A percentile compares a stretch with the other conserved stretches of the same genome.
Conservation (phyloP, 2,329 filamentous ascomycete species). For the Diaporthe destruens region DNA sequence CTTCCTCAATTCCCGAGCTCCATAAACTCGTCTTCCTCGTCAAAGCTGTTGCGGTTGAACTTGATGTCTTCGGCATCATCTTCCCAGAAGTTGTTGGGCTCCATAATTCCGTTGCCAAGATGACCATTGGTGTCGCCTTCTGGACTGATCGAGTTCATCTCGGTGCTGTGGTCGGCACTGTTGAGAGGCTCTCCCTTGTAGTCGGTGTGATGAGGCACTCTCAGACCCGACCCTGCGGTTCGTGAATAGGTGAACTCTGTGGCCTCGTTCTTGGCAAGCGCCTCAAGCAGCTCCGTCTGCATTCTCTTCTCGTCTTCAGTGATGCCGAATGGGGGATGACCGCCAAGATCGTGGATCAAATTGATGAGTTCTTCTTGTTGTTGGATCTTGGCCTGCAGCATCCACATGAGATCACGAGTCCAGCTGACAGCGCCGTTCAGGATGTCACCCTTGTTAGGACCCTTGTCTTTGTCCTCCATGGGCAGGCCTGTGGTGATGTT, state of each 20-base stretch:
- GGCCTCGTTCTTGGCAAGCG: slow-evolving; percentile 83
- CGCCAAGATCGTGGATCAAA: slow-evolving; percentile 78
- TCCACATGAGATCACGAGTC: slow-evolving; percentile 98
- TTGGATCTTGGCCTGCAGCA: slow-evolving; percentile 88
- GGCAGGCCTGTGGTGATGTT: slow-evolving; percentile 94
- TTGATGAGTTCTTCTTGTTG: slow-evolving; percentile 90
- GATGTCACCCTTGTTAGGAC: slow-evolving; percentile 98
- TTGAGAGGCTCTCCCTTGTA: slow-evolving; percentile 83
- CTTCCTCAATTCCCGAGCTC: slow-evolving; percentile 64
- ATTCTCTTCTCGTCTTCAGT: slow-evolving; percentile 96
- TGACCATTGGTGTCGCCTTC: slow-evolving; percentile 44
- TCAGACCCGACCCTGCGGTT: slow-evolving; percentile 83
- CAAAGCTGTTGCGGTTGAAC: slow-evolving; percentile 69
- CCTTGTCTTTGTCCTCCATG: slow-evolving; percentile 97
- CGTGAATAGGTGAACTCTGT: slow-evolving; percentile 87
- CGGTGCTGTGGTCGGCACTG: slow-evolving; percentile 51
- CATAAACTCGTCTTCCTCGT: slow-evolving; percentile 94
- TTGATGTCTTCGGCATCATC: slow-evolving; percentile 66
- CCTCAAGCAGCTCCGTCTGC: slow-evolving; percentile 91
- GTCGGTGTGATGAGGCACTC: slow-evolving; percentile 94
- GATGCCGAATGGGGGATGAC: slow-evolving; percentile 82
- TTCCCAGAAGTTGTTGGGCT: slow-evolving; percentile 39
- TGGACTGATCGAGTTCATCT: slow-evolving; percentile 66
- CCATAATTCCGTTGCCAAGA: slow-evolving; percentile 42
- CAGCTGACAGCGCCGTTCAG: slow-evolving; percentile 97